These are phyloP conservation scores for Endothia cerciana DNA, from an alignment of 2,329 filamentous ascomycete species.

Conservation along the genomic window DNA sequence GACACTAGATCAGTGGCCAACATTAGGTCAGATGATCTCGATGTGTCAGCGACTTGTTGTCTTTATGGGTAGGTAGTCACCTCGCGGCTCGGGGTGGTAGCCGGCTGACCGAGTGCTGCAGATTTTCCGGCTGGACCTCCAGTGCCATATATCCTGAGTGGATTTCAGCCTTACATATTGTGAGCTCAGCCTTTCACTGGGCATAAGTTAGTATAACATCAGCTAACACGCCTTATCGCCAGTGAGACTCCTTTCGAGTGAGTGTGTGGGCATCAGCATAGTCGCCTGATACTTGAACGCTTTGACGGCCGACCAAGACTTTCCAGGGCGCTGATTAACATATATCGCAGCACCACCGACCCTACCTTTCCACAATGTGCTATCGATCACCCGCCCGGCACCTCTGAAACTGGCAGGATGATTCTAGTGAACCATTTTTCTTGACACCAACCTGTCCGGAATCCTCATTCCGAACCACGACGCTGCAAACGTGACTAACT, in stretches of 20 bases:
- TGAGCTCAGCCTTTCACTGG: neutral
- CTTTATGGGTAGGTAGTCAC: constrained; percentile 61
- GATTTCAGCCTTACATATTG: constrained; percentile 56
- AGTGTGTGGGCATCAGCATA: neutral
- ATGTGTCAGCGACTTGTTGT: constrained; percentile 66
- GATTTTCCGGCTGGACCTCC: constrained; percentile 32
- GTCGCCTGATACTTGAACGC: neutral
- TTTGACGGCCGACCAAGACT: neutral
- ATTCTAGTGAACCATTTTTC: constrained; percentile 66
- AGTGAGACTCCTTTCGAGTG: constrained; percentile 68
- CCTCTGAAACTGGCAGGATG: constrained; percentile 46
- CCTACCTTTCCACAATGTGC: constrained; percentile 66
- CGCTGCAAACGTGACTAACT: constrained; percentile 48
- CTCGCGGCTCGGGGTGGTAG: neutral
- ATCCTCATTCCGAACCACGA: constrained; percentile 36
- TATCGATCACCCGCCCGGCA: constrained; percentile 61
- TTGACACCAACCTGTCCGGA: constrained; percentile 50
- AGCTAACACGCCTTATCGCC: neutral
- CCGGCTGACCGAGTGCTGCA: neutral
- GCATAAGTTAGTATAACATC: neutral
- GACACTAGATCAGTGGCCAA: constrained; percentile 65
- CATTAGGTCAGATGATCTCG: constrained; percentile 67
- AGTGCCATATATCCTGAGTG: constrained; percentile 65
- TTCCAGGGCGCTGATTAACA: neutral
- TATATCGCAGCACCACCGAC: constrained; percentile 47